Conservation (phyloP, 495 filamentous ascomycete species). For the Ramalina peruviana region DNA sequence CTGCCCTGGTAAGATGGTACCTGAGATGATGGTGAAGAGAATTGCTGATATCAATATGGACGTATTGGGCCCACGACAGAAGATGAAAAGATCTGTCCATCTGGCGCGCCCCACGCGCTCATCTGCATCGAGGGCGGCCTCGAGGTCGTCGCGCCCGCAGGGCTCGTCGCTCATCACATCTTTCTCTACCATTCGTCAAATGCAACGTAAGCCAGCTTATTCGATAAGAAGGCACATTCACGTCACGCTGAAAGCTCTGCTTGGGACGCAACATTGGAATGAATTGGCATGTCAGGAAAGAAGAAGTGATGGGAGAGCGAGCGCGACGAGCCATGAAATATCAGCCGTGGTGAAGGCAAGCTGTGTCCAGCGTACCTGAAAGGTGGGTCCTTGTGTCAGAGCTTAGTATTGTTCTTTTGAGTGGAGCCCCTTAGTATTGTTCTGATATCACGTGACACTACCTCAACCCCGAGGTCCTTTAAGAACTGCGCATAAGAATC, state of each 20-base stretch:
- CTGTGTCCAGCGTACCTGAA: constrained; percentile 6
- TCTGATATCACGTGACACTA: constrained; percentile 6
- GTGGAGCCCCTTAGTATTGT: constrained; percentile 10
- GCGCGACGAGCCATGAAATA: not conserved
- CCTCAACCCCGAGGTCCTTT: too few relatives aligned
- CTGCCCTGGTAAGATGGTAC: constrained; percentile 45
- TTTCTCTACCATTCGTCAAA: constrained; percentile 1
- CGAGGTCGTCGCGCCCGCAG: constrained; percentile 5
- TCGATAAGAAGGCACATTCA: not conserved
- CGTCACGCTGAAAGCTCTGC: not conserved
- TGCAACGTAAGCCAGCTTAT: not conserved
- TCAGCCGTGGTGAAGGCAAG: not conserved
- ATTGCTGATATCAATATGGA: constrained; percentile 37
- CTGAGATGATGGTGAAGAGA: constrained; percentile 43
- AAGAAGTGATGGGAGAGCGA: not conserved
- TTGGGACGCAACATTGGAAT: not conserved
- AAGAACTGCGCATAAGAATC: not conserved
- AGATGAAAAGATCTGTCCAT: constrained; percentile 52
- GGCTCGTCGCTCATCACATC: constrained; percentile 13
- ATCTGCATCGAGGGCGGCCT: constrained; percentile 10
- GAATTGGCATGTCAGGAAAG: not conserved
- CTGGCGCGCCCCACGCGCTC: constrained; percentile 16
- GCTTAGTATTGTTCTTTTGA: constrained; percentile 8
- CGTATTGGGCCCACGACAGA: constrained; percentile 52
- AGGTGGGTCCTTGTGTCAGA: constrained; percentile 5